These are phyloP conservation scores for Cercophora newfieldiana DNA, from an alignment of 495 filamentous ascomycete species.

Conservation along the genomic window DNA sequence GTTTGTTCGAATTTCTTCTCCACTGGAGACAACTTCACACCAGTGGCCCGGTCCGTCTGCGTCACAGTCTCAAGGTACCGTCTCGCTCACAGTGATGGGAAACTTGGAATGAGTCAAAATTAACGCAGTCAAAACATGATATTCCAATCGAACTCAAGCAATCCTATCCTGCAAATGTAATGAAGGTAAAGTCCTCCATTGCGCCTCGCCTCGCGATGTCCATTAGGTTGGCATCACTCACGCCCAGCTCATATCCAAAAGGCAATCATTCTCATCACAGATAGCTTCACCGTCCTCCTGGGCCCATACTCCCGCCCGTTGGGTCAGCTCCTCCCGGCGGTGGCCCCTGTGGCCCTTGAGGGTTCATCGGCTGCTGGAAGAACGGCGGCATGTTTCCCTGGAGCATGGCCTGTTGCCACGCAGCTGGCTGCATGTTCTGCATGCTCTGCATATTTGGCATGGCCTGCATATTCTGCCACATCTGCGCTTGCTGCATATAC, in stretches of 20 bases:
- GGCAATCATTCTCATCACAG: background rate
- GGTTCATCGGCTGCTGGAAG: background rate
- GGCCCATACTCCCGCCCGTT: background rate
- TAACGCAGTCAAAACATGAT: too few species aligned
- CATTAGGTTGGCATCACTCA: background rate
- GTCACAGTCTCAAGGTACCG: too few species aligned
- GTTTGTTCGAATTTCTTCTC: too few species aligned
- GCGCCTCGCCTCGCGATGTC: background rate
- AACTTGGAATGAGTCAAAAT: too few species aligned
- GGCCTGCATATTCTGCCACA: background rate
- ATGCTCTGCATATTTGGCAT: background rate
- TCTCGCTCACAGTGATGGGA: too few species aligned
- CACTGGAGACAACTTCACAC: too few species aligned
- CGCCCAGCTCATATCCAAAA: background rate
- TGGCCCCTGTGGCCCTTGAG: background rate
- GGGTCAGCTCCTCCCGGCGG: background rate
- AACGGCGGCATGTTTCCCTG: background rate
- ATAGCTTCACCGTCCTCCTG: background rate
- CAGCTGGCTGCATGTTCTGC: background rate
- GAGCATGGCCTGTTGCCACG: background rate
- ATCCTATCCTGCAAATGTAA: too few species aligned
- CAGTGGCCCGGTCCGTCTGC: too few species aligned
- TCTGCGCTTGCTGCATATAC: background rate
- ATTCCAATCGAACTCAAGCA: too few species aligned
- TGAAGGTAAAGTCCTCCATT: too few species aligned